A percentile compares a stretch with the other conserved stretches of the same genome.
Evolutionary conservation across 1,284 basidiomycete species (phyloP).

Genomic region (Veloporphyrellus conicus): DNA sequence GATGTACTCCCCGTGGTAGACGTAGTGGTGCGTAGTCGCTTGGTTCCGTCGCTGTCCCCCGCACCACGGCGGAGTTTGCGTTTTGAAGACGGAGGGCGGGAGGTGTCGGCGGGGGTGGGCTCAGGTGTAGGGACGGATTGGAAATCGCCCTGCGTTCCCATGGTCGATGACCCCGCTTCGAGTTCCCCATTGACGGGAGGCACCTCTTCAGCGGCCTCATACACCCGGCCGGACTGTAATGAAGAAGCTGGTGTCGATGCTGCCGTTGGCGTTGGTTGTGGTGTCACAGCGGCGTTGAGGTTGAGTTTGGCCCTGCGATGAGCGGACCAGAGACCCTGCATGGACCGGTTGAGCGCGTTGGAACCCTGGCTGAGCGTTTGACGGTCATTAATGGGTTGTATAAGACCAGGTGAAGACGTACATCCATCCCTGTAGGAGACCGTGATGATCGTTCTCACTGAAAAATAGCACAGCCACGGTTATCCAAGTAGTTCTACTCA

Average conservation of each 20-base stretch:
- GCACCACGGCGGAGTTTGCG: slow-evolving; percentile 53
- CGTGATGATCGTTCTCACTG: too few species aligned
- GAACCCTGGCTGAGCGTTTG: slow-evolving; percentile 52
- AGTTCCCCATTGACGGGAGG: not conserved
- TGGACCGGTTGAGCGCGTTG: slow-evolving; percentile 68
- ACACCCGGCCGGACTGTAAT: slow-evolving; percentile 23
- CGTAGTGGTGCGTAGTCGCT: slow-evolving; percentile 45
- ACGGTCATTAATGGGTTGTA: slow-evolving; percentile 11
- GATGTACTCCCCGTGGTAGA: not conserved
- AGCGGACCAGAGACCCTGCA: slow-evolving; percentile 71
- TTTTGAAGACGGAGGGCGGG: slow-evolving; percentile 38
- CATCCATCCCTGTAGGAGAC: slow-evolving; percentile 25
- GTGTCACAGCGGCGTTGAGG: slow-evolving; percentile 47
- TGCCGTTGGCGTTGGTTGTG: slow-evolving; percentile 11
- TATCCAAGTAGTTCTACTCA: slow-evolving; percentile 7
- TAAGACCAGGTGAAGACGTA: slow-evolving; percentile 7
- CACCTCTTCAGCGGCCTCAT: slow-evolving; percentile 1
- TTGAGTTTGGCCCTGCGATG: slow-evolving; percentile 63
- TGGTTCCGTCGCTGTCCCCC: slow-evolving; percentile 47
- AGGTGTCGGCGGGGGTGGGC: slow-evolving; percentile 13
- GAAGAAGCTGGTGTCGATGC: slow-evolving; percentile 22
- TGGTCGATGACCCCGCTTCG: slow-evolving; percentile 17
- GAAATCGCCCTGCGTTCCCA: too few species aligned
- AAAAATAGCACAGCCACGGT: slow-evolving; percentile 10
- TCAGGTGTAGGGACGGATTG: not conserved